Evolutionary conservation across 805 yeast species (phyloP).

Genomic region (Debaryomyces hansenii): DNA sequence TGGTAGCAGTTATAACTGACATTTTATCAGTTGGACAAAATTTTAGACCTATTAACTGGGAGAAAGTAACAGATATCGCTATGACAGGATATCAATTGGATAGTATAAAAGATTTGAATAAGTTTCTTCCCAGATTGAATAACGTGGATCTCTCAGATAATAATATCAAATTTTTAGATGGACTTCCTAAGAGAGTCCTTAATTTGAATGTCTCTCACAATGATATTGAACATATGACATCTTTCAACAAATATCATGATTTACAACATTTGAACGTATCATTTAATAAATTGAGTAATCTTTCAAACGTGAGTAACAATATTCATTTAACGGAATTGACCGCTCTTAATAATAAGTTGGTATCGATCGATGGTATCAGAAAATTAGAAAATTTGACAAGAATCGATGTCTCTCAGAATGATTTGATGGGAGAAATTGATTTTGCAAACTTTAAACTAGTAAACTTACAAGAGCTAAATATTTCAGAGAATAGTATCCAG

Average conservation of each 20-base stretch:
- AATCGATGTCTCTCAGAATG: constrained; percentile 44
- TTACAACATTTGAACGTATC: constrained; percentile 44
- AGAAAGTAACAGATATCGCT: constrained; percentile 33
- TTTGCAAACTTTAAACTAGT: constrained; percentile 33
- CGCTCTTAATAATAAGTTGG: constrained; percentile 36
- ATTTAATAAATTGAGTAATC: constrained; percentile 33
- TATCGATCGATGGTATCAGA: constrained; percentile 34
- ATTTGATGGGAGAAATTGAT: constrained; percentile 37
- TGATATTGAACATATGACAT: constrained; percentile 38
- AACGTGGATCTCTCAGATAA: constrained; percentile 44
- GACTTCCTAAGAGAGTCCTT: constrained; percentile 42
- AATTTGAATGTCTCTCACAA: constrained; percentile 41
- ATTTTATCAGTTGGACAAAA: constrained; percentile 31
- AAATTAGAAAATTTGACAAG: constrained; percentile 38
- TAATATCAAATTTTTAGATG: constrained; percentile 42
- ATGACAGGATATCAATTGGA: constrained; percentile 34
- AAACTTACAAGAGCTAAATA: constrained; percentile 43
- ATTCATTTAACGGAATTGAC: constrained; percentile 44
- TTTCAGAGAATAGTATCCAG: constrained; percentile 43
- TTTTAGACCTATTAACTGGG: constrained; percentile 43
- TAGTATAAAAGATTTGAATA: constrained; percentile 43
- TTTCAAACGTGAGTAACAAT: constrained; percentile 37
- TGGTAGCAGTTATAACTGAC: constrained; percentile 49
- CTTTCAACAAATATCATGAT: constrained; percentile 39
- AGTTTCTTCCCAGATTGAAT: constrained; percentile 44